phyloP scores from a whole-genome alignment of 2,329 filamentous ascomycete species.

The Tolypocladium inflatum region DNA sequence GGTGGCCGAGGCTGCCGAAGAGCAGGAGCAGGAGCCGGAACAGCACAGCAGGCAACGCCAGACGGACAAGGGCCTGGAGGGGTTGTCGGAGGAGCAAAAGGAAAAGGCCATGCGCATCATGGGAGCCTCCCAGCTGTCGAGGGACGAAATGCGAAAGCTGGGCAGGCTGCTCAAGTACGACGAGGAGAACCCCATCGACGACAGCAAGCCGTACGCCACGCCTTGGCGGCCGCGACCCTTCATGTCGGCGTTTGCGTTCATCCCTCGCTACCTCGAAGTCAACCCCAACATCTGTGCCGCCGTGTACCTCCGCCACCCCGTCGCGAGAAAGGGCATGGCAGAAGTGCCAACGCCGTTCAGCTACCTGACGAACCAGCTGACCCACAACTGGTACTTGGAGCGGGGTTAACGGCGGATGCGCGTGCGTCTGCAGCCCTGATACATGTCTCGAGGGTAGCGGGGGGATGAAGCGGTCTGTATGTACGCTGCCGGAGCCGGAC shows the following conservation, averaged over 20 bases:
- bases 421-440: not conserved
- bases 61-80: slow-evolving; percentile 24
- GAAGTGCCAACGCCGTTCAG: slow-evolving; percentile 81
- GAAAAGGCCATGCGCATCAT: slow-evolving; percentile 23
- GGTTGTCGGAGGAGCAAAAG: slow-evolving; percentile 19
- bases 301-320: slow-evolving; percentile 89
- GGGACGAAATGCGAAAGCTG: slow-evolving; percentile 44
- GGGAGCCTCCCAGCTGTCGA: slow-evolving; percentile 23
- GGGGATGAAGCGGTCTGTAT: not conserved
- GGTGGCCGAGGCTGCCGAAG: slow-evolving; percentile 5
- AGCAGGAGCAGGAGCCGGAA: slow-evolving; percentile 9
- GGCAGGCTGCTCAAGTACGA: slow-evolving; percentile 50
- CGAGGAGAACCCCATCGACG: slow-evolving; percentile 68
- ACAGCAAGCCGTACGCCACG: slow-evolving; percentile 73
- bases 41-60: slow-evolving; percentile 20
- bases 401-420: slow-evolving; percentile 47
- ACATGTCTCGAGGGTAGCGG: not conserved
- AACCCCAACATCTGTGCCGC: slow-evolving; percentile 96
- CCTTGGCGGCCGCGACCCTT: slow-evolving; percentile 82
- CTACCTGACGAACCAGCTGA: slow-evolving; percentile 62
- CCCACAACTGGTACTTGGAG: slow-evolving; percentile 90
- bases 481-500: not conserved
- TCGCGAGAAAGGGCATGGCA: slow-evolving; percentile 69
- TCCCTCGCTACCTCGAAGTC: slow-evolving; percentile 91
- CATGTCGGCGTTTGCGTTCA: slow-evolving; percentile 90